phyloP scores from a whole-genome alignment of 2,329 filamentous ascomycete genomes.

The Bertia moriformis region DNA sequence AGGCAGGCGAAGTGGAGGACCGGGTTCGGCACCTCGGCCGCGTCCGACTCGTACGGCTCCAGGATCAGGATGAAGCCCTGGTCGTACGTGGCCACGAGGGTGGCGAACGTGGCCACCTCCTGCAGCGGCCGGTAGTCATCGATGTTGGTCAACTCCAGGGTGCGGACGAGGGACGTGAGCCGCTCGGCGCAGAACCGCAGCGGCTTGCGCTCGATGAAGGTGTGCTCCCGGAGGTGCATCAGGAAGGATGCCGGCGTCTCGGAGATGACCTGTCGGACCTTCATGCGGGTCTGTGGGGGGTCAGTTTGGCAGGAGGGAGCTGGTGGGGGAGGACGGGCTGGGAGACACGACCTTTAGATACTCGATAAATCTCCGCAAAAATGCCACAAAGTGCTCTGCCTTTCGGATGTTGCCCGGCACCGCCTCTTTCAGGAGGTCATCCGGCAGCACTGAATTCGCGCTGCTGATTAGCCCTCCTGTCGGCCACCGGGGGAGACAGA shows the following conservation, averaged over 20 bases:
- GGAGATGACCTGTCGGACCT: conserved; percentile 90
- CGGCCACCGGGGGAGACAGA: too few relatives aligned
- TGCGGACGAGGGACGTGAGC: conserved; percentile 83
- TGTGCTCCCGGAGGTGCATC: conserved; percentile 81
- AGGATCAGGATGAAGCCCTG: conserved; percentile 90
- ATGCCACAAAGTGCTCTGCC: conserved; percentile 90
- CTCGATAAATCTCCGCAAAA: conserved; percentile 91
- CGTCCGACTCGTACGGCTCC: conserved; percentile 90
- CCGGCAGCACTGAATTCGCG: conserved; percentile 50
- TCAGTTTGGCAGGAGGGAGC: too few relatives aligned
- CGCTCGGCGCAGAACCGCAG: conserved; percentile 88
- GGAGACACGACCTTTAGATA: conserved; percentile 56
- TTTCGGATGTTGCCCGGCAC: conserved; percentile 91
- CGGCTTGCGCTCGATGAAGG: conserved; percentile 94
- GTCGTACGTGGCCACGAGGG: conserved; percentile 88
- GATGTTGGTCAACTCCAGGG: conserved; percentile 92
- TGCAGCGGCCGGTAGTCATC: conserved; percentile 95
- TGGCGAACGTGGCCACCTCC: conserved; percentile 95
- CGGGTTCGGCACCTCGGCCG: conserved; percentile 87
- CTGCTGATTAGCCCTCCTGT: too few relatives aligned
- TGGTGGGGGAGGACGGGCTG: too few relatives aligned
- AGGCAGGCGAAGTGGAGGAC: conserved; percentile 92
- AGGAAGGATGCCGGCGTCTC: conserved; percentile 92
- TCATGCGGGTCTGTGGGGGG: conserved; percentile 68
- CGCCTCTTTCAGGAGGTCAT: conserved; percentile 87